Evolutionary conservation across 1,284 basidiomycete species (phyloP), one percentile per base, ranked within the genome.

Genomic region (Ustilago bromivora): DNA sequence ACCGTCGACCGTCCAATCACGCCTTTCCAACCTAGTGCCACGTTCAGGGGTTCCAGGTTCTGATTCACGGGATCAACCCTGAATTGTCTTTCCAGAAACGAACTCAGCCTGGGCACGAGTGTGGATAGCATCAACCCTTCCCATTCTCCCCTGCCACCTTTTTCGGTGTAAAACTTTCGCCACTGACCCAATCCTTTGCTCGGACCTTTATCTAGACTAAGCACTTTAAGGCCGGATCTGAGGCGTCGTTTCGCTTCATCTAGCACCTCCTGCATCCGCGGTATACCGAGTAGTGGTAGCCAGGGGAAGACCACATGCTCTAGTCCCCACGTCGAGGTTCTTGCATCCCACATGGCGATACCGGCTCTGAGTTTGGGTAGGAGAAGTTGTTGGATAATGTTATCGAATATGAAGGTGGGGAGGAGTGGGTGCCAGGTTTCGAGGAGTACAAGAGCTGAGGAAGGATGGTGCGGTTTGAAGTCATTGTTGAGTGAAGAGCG

Each of bases 381-480:
- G 49, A 99, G 89, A 34, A 99, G 91, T 86, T 99, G 97, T 82
- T 98, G 95, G 65, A 98, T 90, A 66, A 99, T 89, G 84, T 99
- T 99, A 87, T 99, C 96, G 52, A 90, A 90, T 71, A 99, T 92
- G 87, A 98, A 99, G 0, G 89, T 89, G 0, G 97, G 97, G 1
- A 99, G 89, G 61, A 97, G 90, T 0, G 90, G 89, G 2, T 91
- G 90, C 97, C 97, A 99, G 0, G 91, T 89, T 85, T 97, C 93
- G 84, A 95, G 92, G 1, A 99, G 88, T 43, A 90, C 90, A 36
- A 98, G 91, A 4, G 92, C 94, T 9, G 92, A 90, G 10, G 90
- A 88, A 2, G 95, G 91, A 41, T 91, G 88, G 47, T 90, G 88
- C 0, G 95, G 91, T 17, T 90, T 89, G 96, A 97, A 99, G 23